A percentile compares a stretch with the other conserved stretches of the same genome.
phyloP scores from a whole-genome alignment of 75 land plant genomes.

The Selaginella moellendorffii region DNA sequence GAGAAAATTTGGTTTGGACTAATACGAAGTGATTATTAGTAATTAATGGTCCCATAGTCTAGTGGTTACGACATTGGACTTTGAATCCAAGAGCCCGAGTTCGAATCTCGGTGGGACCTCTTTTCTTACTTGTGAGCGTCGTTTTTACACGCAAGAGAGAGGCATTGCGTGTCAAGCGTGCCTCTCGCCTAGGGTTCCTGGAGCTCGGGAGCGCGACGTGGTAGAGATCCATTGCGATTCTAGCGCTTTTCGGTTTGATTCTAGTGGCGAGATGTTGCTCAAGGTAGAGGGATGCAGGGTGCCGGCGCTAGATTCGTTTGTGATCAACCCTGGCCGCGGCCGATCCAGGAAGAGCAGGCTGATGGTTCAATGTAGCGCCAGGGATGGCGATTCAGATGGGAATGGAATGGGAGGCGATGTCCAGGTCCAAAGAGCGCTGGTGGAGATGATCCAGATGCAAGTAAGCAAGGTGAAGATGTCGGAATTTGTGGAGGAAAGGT shows the following conservation, averaged over 20 bases:
- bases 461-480: conserved; percentile 24
- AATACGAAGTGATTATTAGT: no score
- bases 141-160: not conserved
- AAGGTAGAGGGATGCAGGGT: not conserved
- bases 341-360: not conserved
- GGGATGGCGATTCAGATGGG: conserved; percentile 4
- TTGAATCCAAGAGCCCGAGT: not conserved
- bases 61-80: no score
- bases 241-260: not conserved
- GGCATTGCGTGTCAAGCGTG: no score
- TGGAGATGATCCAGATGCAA: conserved; percentile 32
- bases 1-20: no score
- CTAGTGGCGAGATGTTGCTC: not conserved
- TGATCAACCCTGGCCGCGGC: not conserved
- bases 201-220: no score
- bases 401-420: conserved; percentile 22
- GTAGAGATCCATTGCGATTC: no score
- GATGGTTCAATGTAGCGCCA: not conserved
- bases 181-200: no score
- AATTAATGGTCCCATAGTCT: no score
- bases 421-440: conserved; percentile 22
- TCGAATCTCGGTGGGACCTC: not conserved
- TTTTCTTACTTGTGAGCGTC: not conserved
- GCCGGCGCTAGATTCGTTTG: not conserved
- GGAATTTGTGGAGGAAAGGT: conserved; percentile 26